phyloP scores from a whole-genome alignment of 129 eudicot species.

The Escallonia rubra region DNA sequence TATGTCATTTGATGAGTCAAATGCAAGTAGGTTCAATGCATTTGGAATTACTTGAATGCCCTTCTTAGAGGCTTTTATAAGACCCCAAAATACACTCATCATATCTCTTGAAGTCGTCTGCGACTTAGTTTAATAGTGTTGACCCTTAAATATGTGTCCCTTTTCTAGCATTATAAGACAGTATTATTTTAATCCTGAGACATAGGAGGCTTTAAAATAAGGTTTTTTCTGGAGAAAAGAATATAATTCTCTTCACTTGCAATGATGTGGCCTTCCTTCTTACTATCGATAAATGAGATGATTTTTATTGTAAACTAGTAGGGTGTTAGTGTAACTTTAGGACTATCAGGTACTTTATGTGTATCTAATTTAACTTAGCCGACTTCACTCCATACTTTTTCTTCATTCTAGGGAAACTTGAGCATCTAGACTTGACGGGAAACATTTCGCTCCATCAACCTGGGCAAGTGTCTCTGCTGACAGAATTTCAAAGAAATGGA shows the following conservation, averaged over 20 bases:
- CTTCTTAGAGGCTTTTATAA: too few species aligned
- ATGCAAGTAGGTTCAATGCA: too few species aligned
- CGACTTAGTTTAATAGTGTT: too few species aligned
- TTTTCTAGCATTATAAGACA: background rate
- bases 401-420: slow-evolving; percentile 45
- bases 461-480: slow-evolving; percentile 26
- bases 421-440: slow-evolving; percentile 57
- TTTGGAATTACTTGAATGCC: too few species aligned
- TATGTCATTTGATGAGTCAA: too few species aligned
- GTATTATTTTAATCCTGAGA: too few species aligned
- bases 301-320: too few species aligned
- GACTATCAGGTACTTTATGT: background rate
- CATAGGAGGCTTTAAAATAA: background rate
- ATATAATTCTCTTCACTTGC: background rate
- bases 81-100: too few species aligned
- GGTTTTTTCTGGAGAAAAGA: background rate
- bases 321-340: background rate
- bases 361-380: background rate
- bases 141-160: background rate
- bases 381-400: background rate
- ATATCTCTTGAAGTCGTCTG: too few species aligned
- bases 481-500: slow-evolving; percentile 47
- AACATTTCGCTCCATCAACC: slow-evolving; percentile 31
- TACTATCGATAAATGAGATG: background rate
- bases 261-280: background rate